Evolutionary conservation across 2,329 filamentous ascomycete genomes (phyloP).

Genomic region (Teratosphaeria gauchensis): DNA sequence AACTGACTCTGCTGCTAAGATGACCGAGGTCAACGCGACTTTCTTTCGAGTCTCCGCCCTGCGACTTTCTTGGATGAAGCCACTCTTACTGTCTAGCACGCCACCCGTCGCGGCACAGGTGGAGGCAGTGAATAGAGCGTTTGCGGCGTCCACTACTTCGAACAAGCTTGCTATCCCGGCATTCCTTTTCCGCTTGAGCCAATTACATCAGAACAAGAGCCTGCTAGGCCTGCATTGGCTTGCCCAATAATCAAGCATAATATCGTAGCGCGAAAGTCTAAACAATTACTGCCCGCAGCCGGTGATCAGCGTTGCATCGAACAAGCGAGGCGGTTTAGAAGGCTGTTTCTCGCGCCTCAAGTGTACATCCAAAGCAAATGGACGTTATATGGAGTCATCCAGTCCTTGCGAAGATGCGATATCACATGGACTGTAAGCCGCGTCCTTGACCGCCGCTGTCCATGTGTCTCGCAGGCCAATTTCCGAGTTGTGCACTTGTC

Average conservation of each 20-base stretch:
- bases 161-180: neutral
- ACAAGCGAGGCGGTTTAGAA: neutral
- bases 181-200: neutral
- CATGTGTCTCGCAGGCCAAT: too few relatives aligned
- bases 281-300: neutral
- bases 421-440: too few relatives aligned
- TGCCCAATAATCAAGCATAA: neutral
- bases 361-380: neutral
- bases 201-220: neutral
- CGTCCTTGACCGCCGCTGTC: too few relatives aligned
- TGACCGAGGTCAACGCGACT: neutral
- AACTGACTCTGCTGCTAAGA: neutral
- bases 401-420: too few relatives aligned
- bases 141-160: neutral
- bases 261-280: slow-evolving; percentile 4
- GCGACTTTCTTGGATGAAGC: neutral
- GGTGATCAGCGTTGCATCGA: slow-evolving; percentile 3
- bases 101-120: neutral
- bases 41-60: neutral
- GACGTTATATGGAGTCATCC: too few relatives aligned
- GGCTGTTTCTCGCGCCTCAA: neutral
- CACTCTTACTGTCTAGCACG: neutral
- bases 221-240: neutral
- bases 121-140: neutral
- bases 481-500: neutral